phyloP scores from a whole-genome alignment of 495 filamentous ascomycete genomes.

The Aspergillus biplanus region DNA sequence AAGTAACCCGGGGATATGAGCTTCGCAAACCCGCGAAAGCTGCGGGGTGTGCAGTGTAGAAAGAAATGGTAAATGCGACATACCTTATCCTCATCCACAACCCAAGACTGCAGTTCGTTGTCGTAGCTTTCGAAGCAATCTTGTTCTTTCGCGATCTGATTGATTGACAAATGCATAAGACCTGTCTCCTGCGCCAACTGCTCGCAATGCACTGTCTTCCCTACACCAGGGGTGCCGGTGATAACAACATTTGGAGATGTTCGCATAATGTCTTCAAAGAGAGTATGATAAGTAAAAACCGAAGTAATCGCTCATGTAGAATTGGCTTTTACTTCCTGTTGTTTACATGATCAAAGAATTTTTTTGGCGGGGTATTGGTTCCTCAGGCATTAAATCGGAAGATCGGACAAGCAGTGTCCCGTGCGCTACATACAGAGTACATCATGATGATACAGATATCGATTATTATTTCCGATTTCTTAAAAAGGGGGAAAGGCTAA shows the following conservation, averaged over 20 bases:
- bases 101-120: conserved; percentile 82
- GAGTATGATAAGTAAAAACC: neutral
- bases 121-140: conserved; percentile 84
- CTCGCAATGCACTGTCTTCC: conserved; percentile 90
- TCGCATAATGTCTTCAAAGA: conserved; percentile 45
- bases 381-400: conserved; percentile 18
- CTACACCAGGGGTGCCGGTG: conserved; percentile 93
- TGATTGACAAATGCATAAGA: conserved; percentile 86
- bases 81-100: conserved; percentile 97
- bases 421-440: no score
- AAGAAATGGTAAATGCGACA: conserved; percentile 22
- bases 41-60: conserved; percentile 1
- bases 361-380: conserved; percentile 20
- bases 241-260: conserved; percentile 86
- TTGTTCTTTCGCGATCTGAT: conserved; percentile 84
- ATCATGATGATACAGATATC: no score
- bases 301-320: neutral
- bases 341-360: conserved; percentile 14
- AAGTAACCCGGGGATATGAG: no score
- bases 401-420: conserved; percentile 3
- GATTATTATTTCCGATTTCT: no score
- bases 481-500: no score
- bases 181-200: conserved; percentile 70
- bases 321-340: neutral
- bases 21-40: no score